Evolutionary conservation across 768 basidiomycete genomes (phyloP).

Genomic region (Serendipita sp.): DNA sequence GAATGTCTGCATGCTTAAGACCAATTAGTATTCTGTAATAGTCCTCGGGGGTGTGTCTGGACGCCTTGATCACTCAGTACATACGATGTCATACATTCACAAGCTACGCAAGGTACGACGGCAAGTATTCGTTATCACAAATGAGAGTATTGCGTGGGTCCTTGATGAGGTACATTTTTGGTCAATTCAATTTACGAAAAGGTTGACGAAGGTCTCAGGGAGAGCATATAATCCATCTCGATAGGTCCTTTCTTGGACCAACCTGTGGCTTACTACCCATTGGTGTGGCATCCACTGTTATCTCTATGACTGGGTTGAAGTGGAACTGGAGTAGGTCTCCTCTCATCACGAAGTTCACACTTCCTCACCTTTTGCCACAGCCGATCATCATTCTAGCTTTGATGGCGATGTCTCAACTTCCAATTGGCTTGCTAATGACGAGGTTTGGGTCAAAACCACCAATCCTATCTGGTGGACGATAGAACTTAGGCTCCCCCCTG

Average conservation of each 20-base stretch:
- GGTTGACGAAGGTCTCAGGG: constrained; percentile 78
- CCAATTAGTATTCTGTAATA: constrained; percentile 43
- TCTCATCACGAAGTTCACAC: background rate
- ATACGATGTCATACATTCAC: constrained; percentile 71
- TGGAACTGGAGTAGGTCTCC: constrained; percentile 69
- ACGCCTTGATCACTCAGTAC: constrained; percentile 85
- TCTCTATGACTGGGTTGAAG: constrained; percentile 70
- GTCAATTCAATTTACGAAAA: background rate
- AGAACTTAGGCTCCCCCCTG: constrained; percentile 31
- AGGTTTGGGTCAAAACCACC: constrained; percentile 60
- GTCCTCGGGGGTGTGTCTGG: constrained; percentile 82
- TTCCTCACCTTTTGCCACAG: constrained; percentile 20
- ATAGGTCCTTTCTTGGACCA: constrained; percentile 56
- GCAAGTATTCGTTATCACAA: constrained; percentile 63
- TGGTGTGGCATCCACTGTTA: constrained; percentile 54
- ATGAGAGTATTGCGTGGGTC: constrained; percentile 84
- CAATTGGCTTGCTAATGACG: constrained; percentile 64
- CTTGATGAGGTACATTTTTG: constrained; percentile 45
- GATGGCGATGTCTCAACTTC: constrained; percentile 82
- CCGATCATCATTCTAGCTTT: constrained; percentile 54
- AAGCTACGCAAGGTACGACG: constrained; percentile 49
- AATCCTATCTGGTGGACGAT: constrained; percentile 84
- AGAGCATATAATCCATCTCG: constrained; percentile 59
- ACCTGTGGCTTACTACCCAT: constrained; percentile 94
- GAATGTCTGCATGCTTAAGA: background rate